Evolutionary conservation across 176 grass and related monocot species (phyloP), one percentile per base, ranked within the genome.

Genomic region (Cenchrus americanus): DNA sequence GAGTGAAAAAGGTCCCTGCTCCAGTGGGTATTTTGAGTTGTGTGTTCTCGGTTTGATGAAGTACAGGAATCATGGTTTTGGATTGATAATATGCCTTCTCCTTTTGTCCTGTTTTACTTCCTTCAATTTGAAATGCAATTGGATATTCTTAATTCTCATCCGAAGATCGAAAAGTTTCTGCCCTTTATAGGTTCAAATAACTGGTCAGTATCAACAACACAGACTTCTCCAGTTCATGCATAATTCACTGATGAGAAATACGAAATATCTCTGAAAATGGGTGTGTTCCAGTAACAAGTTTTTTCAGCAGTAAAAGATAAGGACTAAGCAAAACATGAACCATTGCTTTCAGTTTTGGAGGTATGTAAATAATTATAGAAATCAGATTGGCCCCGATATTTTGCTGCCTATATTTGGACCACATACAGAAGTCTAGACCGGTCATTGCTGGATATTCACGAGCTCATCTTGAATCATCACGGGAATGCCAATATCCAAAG

Each of bases 381-480:
- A 21, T 30, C 55, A 70, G 9, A n/a, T 75, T 47, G 55, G 18
- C 18, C 7, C 22, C 26, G 3, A 51, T 51, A 66, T 51, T 47
- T 50, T 70, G 47, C 73, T 37, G 41, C 34, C 34, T 37, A 71
- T 21, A 63, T 51, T 89, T 66, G 69, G 69, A 14, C 59, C 77
- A 74, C 44, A 66, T 46, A 42, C 21, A 34, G 22, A 34, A 42
- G 18, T 4, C 66, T 47, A 44, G 86, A 71, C 22, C 79, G 18
- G 55, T 46, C 87, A 37, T 65, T 21, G 14, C 72, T 86, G 78
- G 71, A 77, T 60, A 32, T 82, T 86, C 88, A 86, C 79, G 18
- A 32, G 83, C 8, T 32, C 59, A 82, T 66, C 79, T 73, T 67
- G 23, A 48, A 42, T 72, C 63, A 72, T 86, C 73, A 82, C 79